Conservation (phyloP, 139 green algal species). For the Asterochloris sp. region DNA sequence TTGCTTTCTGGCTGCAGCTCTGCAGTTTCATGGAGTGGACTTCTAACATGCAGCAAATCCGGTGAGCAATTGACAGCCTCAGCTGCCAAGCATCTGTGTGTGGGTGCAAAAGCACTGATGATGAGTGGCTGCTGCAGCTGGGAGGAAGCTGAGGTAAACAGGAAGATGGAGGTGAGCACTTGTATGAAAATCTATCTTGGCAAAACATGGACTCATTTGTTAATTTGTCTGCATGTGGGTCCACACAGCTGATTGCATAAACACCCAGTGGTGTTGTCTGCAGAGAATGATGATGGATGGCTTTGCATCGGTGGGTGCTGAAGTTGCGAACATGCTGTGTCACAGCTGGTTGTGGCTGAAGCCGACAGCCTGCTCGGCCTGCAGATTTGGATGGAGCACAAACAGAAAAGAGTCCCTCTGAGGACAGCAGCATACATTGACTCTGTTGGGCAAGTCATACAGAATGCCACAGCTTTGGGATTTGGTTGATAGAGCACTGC, state of each 20-base stretch:
- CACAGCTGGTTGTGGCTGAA: background rate
- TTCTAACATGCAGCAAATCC: background rate
- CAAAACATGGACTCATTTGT: background rate
- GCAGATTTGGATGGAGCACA: conserved; percentile 10
- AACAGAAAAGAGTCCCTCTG: conserved; percentile 2
- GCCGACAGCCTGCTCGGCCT: background rate
- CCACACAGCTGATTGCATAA: background rate
- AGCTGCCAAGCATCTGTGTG: too few species aligned
- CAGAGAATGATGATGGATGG: background rate
- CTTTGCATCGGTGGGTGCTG: background rate
- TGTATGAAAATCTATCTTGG: background rate
- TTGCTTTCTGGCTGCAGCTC: background rate
- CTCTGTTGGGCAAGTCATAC: conserved; percentile 8
- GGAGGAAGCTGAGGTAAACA: conserved; percentile 14
- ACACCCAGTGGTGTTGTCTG: background rate
- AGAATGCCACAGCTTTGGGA: conserved; percentile 2
- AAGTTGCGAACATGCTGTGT: background rate
- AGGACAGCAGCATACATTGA: conserved; percentile 7
- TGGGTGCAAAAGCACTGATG: too few species aligned
- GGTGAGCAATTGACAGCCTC: background rate
- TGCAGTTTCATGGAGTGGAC: background rate
- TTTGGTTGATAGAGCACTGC: background rate
- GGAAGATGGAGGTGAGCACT: conserved; percentile 4
- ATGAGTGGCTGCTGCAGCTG: background rate
- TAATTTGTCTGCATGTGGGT: background rate